phyloP scores from a whole-genome alignment of 1,284 basidiomycete species.

The Austroboletus olivaceoglutinosus region DNA sequence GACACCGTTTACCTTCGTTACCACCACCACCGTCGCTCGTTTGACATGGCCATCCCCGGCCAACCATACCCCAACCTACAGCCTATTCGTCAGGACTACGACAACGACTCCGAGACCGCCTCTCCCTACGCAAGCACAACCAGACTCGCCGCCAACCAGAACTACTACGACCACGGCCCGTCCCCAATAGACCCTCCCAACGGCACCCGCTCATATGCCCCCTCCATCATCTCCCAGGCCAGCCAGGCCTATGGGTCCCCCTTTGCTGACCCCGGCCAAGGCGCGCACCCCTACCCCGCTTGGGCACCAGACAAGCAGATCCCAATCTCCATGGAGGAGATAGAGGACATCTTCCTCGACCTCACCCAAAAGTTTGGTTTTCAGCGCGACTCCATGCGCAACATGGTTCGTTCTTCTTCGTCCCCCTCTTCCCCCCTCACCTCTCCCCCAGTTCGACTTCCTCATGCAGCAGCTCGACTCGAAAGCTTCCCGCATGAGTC shows the following conservation, averaged over 20 bases:
- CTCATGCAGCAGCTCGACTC: conserved; percentile 98
- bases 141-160: conserved; percentile 30
- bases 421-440: not conserved
- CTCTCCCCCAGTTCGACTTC: conserved; percentile 80
- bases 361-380: conserved; percentile 99
- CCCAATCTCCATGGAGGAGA: conserved; percentile 96
- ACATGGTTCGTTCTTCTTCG: conserved; percentile 59
- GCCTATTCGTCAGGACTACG: conserved; percentile 36
- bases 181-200: conserved; percentile 40
- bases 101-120: conserved; percentile 31
- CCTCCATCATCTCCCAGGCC: conserved; percentile 56
- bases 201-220: conserved; percentile 44
- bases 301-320: conserved; percentile 94
- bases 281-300: conserved; percentile 84
- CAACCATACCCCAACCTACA: conserved; percentile 26
- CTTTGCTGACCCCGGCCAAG: conserved; percentile 56
- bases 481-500: conserved; percentile 97
- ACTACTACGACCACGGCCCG: conserved; percentile 22
- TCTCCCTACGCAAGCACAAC: conserved; percentile 35
- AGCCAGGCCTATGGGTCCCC: conserved; percentile 56
- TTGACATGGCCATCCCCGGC: conserved; percentile 30
- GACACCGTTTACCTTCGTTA: conserved; percentile 15
- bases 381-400: conserved; percentile 90
- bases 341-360: conserved; percentile 98
- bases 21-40: conserved; percentile 23